Evolutionary conservation across 176 grass and related monocot genomes (phyloP).

Genomic region (Eragrostis curvula): DNA sequence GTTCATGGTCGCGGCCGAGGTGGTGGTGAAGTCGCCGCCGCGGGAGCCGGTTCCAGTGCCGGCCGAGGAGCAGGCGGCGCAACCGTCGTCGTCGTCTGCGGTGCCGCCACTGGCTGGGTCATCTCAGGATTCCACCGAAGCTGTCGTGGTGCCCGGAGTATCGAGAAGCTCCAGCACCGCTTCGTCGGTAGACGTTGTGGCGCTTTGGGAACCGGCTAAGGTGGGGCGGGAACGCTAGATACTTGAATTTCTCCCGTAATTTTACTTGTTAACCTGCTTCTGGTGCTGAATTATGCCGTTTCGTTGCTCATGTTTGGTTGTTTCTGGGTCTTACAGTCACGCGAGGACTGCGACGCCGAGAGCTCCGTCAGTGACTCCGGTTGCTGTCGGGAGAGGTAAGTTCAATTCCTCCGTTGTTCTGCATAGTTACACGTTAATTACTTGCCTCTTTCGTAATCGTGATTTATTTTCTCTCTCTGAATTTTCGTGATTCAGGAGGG

Average conservation of each 20-base stretch:
- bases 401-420: not conserved
- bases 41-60: not conserved
- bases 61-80: too few species aligned
- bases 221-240: slow-evolving; percentile 36
- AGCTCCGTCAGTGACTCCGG: slow-evolving; percentile 48
- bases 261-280: not conserved
- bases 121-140: too few species aligned
- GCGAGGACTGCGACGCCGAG: slow-evolving; percentile 33
- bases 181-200: slow-evolving; percentile 25
- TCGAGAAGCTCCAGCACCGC: slow-evolving; percentile 65
- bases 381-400: not conserved
- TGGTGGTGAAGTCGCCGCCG: not conserved
- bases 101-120: too few species aligned
- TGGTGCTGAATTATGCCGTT: slow-evolving; percentile 10
- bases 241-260: not conserved
- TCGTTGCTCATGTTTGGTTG: not conserved
- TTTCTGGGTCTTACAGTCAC: not conserved
- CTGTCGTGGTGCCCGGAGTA: not conserved
- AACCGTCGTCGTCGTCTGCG: too few species aligned
- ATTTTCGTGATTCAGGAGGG: slow-evolving; percentile 53
- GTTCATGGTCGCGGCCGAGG: slow-evolving; percentile 33
- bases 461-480: not conserved
- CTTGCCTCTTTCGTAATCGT: not conserved
- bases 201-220: slow-evolving; percentile 2
- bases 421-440: not conserved